Evolutionary conservation across 176 grass and related monocot species (phyloP).

Genomic region (Bothriochloa decipiens): DNA sequence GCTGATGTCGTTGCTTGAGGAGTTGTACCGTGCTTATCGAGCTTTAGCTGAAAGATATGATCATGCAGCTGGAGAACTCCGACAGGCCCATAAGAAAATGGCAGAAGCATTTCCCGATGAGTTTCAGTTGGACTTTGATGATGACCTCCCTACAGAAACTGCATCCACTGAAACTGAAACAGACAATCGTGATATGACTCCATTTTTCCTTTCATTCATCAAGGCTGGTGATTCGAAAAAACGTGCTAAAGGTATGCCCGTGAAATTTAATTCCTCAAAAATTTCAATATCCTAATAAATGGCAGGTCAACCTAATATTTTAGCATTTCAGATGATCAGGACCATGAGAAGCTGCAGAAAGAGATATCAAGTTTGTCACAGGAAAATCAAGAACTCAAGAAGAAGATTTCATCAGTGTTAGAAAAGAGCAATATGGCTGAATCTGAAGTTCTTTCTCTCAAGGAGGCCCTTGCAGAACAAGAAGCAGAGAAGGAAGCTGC

Average conservation of each 20-base stretch:
- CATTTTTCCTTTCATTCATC: slow-evolving; percentile 62
- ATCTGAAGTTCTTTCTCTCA: slow-evolving; percentile 61
- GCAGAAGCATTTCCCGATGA: slow-evolving; percentile 93
- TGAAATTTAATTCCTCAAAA: slow-evolving; percentile 24
- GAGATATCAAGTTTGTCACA: slow-evolving; percentile 75
- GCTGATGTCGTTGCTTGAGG: slow-evolving; percentile 91
- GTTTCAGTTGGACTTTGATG: slow-evolving; percentile 66
- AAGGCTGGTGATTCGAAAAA: slow-evolving; percentile 56
- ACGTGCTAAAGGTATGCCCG: slow-evolving; percentile 52
- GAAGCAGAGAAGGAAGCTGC: slow-evolving; percentile 70
- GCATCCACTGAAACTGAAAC: slow-evolving; percentile 45
- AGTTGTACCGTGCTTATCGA: slow-evolving; percentile 93
- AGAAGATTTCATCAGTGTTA: slow-evolving; percentile 60
- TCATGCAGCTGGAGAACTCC: slow-evolving; percentile 84
- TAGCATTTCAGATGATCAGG: slow-evolving; percentile 53
- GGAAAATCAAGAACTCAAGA: slow-evolving; percentile 95
- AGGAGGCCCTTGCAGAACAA: slow-evolving; percentile 58
- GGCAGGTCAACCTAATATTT: slow-evolving; percentile 27
- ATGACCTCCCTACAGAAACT: slow-evolving; percentile 68
- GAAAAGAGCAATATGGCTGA: slow-evolving; percentile 58
- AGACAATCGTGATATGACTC: slow-evolving; percentile 55
- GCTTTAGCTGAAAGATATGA: slow-evolving; percentile 95
- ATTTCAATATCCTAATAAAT: not conserved
- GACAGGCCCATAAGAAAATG: slow-evolving; percentile 81
- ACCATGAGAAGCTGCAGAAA: slow-evolving; percentile 71